phyloP scores from a whole-genome alignment of 2,329 filamentous ascomycete genomes.

The Beauveria caledonica region DNA sequence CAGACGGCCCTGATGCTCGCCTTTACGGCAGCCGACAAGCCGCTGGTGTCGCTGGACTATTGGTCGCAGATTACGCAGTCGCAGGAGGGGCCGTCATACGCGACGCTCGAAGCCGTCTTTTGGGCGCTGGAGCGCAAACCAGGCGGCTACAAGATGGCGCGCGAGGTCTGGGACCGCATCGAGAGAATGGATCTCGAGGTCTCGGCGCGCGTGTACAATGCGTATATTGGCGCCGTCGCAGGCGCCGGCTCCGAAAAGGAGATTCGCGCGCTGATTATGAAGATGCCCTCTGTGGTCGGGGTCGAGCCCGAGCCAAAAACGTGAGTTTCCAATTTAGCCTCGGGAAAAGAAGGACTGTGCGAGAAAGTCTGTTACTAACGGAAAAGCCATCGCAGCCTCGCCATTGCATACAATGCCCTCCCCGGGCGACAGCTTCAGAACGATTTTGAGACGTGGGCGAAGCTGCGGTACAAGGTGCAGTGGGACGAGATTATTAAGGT shows the following conservation, averaged over 20 bases:
- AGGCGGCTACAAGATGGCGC: conserved; percentile 50
- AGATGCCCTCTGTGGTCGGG: conserved; percentile 59
- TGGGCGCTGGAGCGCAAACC: conserved; percentile 61
- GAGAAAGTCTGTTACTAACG: not conserved
- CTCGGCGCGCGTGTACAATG: conserved; percentile 62
- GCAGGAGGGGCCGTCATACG: conserved; percentile 77
- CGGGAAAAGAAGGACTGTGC: not conserved
- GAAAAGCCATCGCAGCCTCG: not conserved
- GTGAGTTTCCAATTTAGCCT: conserved; percentile 41
- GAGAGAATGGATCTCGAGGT: conserved; percentile 70
- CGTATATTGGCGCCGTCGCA: conserved; percentile 66
- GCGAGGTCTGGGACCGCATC: conserved; percentile 63
- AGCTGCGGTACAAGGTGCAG: conserved; percentile 53
- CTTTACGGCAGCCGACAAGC: conserved; percentile 61
- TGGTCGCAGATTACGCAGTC: conserved; percentile 80
- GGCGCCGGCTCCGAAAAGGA: conserved; percentile 64
- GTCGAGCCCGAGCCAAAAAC: conserved; percentile 59
- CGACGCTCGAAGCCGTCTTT: conserved; percentile 73
- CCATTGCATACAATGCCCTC: conserved; percentile 55
- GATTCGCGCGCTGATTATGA: conserved; percentile 55
- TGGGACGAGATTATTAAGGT: conserved; percentile 60
- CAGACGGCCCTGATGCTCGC: conserved; percentile 84
- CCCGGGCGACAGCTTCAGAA: conserved; percentile 57
- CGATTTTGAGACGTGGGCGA: conserved; percentile 67
- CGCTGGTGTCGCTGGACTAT: conserved; percentile 62